Conservation (phyloP, 176 grass and related monocot genomes). For the Metroxylon sagu region DNA sequence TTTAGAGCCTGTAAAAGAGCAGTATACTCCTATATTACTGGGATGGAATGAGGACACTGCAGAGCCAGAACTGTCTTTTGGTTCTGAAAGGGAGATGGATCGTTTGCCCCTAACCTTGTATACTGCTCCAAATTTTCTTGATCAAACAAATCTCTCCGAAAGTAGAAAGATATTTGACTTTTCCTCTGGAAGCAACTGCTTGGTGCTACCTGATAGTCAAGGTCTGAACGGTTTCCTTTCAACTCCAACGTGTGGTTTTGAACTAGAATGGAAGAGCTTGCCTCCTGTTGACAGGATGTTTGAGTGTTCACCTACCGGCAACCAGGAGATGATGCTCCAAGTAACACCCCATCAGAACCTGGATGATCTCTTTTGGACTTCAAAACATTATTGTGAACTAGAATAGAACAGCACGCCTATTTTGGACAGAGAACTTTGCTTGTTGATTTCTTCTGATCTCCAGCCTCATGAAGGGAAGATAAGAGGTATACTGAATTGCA, state of each 20-base stretch:
- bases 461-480: constrained; percentile 17
- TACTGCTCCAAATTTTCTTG: constrained; percentile 19
- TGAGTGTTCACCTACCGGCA: constrained; percentile 11
- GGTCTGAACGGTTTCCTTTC: constrained; percentile 18
- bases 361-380: constrained; percentile 18
- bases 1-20: not conserved
- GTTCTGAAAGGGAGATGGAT: constrained; percentile 19
- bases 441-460: constrained; percentile 8
- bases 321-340: constrained; percentile 7
- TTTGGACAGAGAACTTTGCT: constrained; percentile 20
- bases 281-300: constrained; percentile 10
- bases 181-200: constrained; percentile 9
- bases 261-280: constrained; percentile 17
- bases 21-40: constrained; percentile 21
- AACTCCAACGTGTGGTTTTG: constrained; percentile 24
- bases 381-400: constrained; percentile 26
- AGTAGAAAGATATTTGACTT: constrained; percentile 21
- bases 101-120: constrained; percentile 19
- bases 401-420: constrained; percentile 9
- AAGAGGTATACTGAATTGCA: constrained; percentile 7
- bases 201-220: constrained; percentile 9
- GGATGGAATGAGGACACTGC: constrained; percentile 16
- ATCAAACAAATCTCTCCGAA: constrained; percentile 10
- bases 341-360: constrained; percentile 17
- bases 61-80: constrained; percentile 15